These are phyloP conservation scores for Beauveria medogensis DNA, from an alignment of 2,329 filamentous ascomycete species.

Conservation along the genomic window DNA sequence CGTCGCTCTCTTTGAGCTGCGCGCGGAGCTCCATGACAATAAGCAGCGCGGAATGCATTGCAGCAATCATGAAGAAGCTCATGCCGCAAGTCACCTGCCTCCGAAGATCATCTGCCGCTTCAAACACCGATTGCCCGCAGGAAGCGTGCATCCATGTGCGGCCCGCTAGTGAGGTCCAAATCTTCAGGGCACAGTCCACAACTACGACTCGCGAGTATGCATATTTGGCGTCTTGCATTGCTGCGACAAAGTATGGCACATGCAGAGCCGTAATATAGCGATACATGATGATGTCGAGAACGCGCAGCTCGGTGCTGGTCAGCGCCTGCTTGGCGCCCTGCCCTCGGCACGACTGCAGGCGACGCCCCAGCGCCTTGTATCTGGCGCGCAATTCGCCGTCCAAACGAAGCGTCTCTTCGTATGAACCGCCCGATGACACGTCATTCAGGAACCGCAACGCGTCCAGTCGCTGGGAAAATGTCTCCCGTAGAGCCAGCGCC, in stretches of 20 bases:
- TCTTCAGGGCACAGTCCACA: constrained; percentile 38
- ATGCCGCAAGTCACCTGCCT: constrained; percentile 31
- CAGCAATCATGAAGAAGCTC: constrained; percentile 31
- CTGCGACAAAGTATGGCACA: constrained; percentile 37
- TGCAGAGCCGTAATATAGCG: constrained; percentile 50
- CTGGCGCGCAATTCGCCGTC: constrained; percentile 32
- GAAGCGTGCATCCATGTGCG: constrained; percentile 19
- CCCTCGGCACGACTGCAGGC: constrained; percentile 20
- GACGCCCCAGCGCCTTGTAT: constrained; percentile 33
- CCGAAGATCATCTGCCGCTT: neutral
- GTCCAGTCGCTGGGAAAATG: constrained; percentile 34
- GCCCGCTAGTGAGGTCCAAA: constrained; percentile 30
- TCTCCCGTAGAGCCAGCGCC: constrained; percentile 33
- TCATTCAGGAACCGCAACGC: constrained; percentile 37
- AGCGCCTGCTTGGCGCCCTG: constrained; percentile 15
- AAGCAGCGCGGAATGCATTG: constrained; percentile 27
- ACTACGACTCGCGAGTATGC: constrained; percentile 43
- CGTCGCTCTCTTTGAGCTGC: constrained; percentile 33
- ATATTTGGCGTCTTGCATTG: constrained; percentile 34
- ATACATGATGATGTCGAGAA: constrained; percentile 43
- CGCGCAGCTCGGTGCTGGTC: constrained; percentile 32
- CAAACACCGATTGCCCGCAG: neutral
- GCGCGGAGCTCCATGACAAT: constrained; percentile 33
- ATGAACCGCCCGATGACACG: constrained; percentile 27
- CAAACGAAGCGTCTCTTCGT: constrained; percentile 36